phyloP scores from a whole-genome alignment of 441 rosid species.

The Eutrema salsugineum region DNA sequence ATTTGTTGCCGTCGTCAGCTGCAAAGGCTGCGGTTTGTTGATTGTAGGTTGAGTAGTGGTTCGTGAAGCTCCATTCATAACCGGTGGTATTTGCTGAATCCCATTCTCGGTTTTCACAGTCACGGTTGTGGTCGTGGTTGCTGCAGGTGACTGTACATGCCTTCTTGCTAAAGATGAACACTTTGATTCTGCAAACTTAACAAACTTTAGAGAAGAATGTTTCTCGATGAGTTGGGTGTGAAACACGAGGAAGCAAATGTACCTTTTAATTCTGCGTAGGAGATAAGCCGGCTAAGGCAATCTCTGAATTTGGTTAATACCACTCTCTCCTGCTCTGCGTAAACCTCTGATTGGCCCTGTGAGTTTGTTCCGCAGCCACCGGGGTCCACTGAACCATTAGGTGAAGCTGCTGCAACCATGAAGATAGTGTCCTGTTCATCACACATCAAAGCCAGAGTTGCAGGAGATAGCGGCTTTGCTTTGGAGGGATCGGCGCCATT shows the following conservation, averaged over 20 bases:
- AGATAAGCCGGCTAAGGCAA: conserved; percentile 84
- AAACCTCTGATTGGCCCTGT: conserved; percentile 59
- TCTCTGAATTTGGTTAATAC: conserved; percentile 80
- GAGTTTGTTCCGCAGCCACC: conserved; percentile 48
- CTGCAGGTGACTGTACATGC: conserved; percentile 41
- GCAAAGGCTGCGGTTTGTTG: conserved; percentile 18
- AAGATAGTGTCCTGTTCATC: conserved; percentile 45
- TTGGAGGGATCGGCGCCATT: conserved; percentile 59
- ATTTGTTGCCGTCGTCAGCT: conserved; percentile 15
- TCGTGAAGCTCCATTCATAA: conserved; percentile 43
- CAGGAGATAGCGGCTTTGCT: conserved; percentile 91
- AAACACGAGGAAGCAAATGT: conserved; percentile 19
- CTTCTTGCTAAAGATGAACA: conserved; percentile 64
- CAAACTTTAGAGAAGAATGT: neutral
- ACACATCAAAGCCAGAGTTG: conserved; percentile 95
- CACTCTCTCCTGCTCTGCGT: conserved; percentile 82
- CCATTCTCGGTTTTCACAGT: conserved; percentile 43
- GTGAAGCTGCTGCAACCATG: conserved; percentile 61
- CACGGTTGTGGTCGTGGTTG: neutral
- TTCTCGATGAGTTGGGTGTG: conserved; percentile 1
- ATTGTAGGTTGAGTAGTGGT: conserved; percentile 32
- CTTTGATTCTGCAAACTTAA: conserved; percentile 47
- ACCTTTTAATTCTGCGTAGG: conserved; percentile 89
- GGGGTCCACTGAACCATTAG: conserved; percentile 48
- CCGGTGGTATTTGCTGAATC: conserved; percentile 36